Base-by-base conservation (phyloP, 331 rosid genomes). In the Erythrophleum ivorense region DNA sequence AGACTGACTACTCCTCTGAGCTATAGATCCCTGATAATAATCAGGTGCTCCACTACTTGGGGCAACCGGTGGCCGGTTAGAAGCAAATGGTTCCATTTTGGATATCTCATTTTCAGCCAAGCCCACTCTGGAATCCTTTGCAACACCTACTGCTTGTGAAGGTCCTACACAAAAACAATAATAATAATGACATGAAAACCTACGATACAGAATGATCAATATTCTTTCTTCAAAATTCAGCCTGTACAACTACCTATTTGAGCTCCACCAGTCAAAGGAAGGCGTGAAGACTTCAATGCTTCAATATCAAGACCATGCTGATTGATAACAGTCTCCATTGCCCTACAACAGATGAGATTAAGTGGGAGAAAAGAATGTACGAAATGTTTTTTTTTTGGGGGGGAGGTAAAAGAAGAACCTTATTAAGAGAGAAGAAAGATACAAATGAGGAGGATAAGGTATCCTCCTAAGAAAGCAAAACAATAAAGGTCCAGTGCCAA, bases 271-370 rank as follows among this genome's bases (percentile, higher is more conserved):
- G 98, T 78, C 78, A 90, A 48, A 70, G 99, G 95, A 90, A 94
- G 87, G 57, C 98, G 99, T 48, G 99, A 93, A 66, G 97, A 88
- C 81, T 90, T 92, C 90, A 96, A 86, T 70, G 98, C 95, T 87
- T 94, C 99, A 85, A 94, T 94, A 87, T 96, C 99, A 87, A 96
- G 98, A 81, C 97, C 93, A 74, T 97, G 93, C 81, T 92, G 98
- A 86, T 85, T 94, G 78, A 97, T 92, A 71, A 97, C 99, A 79
- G 99, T 97, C 88, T 97, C 98, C 99, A 97, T 97, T 46, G 99
- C 99, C 94, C 99, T 97, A 46, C 29, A 55, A 85, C 82, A 83
- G 62, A 85, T 77, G 70, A 85, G 71, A 81, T 69, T 41, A 71
- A 55, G 74, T 85, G 60, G 45, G 14, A 55, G 77, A 76, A 62